Evolutionary conservation across 306 rosid species (phyloP), one percentile per base, ranked within the genome.

Genomic region (Vicia villosa): DNA sequence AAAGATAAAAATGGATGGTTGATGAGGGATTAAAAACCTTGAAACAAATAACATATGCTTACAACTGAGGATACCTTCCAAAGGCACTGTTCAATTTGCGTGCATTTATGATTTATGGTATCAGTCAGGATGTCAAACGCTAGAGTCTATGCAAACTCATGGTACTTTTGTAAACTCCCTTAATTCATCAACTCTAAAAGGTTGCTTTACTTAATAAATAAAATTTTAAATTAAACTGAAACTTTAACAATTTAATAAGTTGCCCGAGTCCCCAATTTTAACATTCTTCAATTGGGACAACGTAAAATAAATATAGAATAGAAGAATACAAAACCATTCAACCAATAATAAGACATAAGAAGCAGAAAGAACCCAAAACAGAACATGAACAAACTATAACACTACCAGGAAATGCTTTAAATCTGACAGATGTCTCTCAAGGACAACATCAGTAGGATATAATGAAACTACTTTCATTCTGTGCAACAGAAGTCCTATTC

Each of bases 391-490:
- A 10, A 52, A 52, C 30, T n/a, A 52, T 52, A 21, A 52, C 59
- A 52, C 32, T 5, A 54, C 16, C 34, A 52, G 34, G 59, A 21
- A 52, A 52, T 72, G 59, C 54, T 24, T 50, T 69, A 36, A 67
- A 34, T 62, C 4, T 5, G 22, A 52, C 14, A 42, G 22, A 50
- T 40, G 50, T 59, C 61, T 69, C 50, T 47, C 54, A 19, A 40
- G 56, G 62, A 40, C 17, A 60, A 51, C 55, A 42, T 0, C 63
- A 11, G 58, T 73, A 63, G 57, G 63, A 68, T 68, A 52, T 38
- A 61, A 21, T 21, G 63, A 37, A 43, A 43, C 13, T 6, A 37
- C 41, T 54, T n/a, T 42, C 34, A 11, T 59, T 43, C 8, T 73
- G 17, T 58, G 13, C 71, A 51, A 36, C 65, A 45, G 20, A 47